Base-by-base conservation (phyloP, 352 stramenopile species). In the Phytophthora pisi region DNA sequence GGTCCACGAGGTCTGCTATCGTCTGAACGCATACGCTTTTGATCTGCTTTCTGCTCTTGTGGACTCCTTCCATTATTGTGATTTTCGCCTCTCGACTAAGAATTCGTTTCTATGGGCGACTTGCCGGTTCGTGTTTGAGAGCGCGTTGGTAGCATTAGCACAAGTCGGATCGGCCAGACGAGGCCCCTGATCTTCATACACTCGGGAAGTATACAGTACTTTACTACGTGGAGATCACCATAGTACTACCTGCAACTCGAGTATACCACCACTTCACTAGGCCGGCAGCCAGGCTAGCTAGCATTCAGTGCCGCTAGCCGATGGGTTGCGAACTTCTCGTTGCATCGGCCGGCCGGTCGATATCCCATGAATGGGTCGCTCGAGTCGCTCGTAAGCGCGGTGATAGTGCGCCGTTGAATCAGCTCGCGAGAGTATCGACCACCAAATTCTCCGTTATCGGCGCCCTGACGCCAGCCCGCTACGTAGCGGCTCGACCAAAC, bases 401-500 rank as follows among this genome's bases (percentile, higher is more conserved):
- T 18, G 34, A 16, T 31, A 46, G 28, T 26, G 51, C 30, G 28
- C 8, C 9, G 4, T 3, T 46, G 26, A 47, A 31, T 47, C 52
- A 47, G 51, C 51, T 57, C 16, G 26, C 10, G 26, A 20, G 28
- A 18, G 4, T 13, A 30, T 62, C 55, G 55, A 62, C 42, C 55
- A 62, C 26, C 46, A 36, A 55, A 52, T 36, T 46, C 20, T 36
- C 50, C 38, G 55, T 51, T 66, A 59, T 51, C 38, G 26, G 28
- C 30, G 53, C 18, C 23, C 16, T 57, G 51, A 45, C 34, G 36
- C 36, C 10, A 15, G 24, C 26, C n/a, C 6, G 57, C 43, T 50
- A 9, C 18, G 34, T 50, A 50, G 43, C 43, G n/a, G 7, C 43
- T 50, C 43, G 23, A 70, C 52, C 63, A 66, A 57, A 57, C 57